Conservation (phyloP, 306 rosid species). For the Calophaca sinica region DNA sequence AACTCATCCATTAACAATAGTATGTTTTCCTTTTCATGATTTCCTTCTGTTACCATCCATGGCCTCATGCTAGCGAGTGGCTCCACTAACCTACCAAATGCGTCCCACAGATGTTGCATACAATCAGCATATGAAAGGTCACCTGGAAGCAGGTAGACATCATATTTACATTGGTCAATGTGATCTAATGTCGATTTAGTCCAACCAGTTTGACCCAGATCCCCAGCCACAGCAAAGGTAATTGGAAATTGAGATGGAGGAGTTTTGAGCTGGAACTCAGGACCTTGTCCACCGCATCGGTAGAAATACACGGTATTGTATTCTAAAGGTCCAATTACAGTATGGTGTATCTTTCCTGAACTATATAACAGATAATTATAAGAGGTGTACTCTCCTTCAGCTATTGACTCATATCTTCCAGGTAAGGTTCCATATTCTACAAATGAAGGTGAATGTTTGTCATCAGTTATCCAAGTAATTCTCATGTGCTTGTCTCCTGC, state of each 20-base stretch:
- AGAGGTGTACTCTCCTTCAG: conserved; percentile 80
- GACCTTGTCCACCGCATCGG: conserved; percentile 83
- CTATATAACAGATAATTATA: conserved; percentile 74
- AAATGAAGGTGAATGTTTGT: conserved; percentile 63
- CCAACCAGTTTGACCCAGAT: conserved; percentile 95
- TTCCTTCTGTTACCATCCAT: conserved; percentile 99
- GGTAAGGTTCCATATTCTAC: conserved; percentile 86
- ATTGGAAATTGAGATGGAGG: conserved; percentile 86
- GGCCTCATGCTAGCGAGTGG: conserved; percentile 95
- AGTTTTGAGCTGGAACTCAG: conserved; percentile 77
- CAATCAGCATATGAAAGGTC: conserved; percentile 96
- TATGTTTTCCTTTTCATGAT: conserved; percentile 82
- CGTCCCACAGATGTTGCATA: conserved; percentile 81
- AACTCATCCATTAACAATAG: conserved; percentile 67
- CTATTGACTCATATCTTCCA: conserved; percentile 62
- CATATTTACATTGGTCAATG: conserved; percentile 76
- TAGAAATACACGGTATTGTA: conserved; percentile 71
- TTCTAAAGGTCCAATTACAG: conserved; percentile 89
- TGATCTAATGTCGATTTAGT: conserved; percentile 91
- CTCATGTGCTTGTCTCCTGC: conserved; percentile 85
- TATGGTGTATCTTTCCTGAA: conserved; percentile 93
- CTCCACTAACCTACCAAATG: conserved; percentile 85
- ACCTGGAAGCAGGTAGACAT: conserved; percentile 90
- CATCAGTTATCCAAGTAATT: conserved; percentile 79
- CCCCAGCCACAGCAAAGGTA: conserved; percentile 89